These are phyloP conservation scores for Populus hybrid DNA, from an alignment of 441 rosid genomes.

Conservation along the genomic window DNA sequence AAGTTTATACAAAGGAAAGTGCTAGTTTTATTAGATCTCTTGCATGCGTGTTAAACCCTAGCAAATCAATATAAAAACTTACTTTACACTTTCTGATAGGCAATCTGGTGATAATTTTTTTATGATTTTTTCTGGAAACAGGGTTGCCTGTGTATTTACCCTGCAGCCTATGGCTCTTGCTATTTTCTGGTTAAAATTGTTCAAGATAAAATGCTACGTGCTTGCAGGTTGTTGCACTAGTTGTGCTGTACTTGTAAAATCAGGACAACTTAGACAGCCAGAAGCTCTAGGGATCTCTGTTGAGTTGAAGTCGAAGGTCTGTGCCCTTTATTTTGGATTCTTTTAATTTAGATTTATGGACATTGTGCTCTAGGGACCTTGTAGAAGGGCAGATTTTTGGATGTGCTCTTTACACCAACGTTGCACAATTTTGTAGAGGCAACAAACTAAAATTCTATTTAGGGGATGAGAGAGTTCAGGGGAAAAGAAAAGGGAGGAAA, in stretches of 20 bases:
- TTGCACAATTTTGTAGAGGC: too few relatives aligned
- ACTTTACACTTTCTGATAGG: background rate
- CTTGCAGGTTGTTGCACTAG: slow-evolving; percentile 91
- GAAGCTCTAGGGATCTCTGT: slow-evolving; percentile 97
- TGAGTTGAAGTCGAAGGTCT: slow-evolving; percentile 24
- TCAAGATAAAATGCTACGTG: slow-evolving; percentile 11
- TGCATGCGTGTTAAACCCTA: background rate
- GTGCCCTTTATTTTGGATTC: slow-evolving; percentile 6
- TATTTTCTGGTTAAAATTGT: slow-evolving; percentile 3
- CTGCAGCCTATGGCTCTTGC: background rate
- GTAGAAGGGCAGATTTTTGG: too few relatives aligned
- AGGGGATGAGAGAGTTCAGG: too few relatives aligned
- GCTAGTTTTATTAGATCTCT: background rate
- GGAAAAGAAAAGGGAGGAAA: too few relatives aligned
- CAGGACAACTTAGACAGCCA: slow-evolving; percentile 82
- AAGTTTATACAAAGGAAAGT: background rate
- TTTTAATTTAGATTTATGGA: too few relatives aligned
- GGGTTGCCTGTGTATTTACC: background rate
- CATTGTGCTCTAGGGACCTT: too few relatives aligned
- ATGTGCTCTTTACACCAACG: too few relatives aligned
- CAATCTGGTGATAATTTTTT: background rate
- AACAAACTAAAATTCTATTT: too few relatives aligned
- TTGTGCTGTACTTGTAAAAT: slow-evolving; percentile 86
- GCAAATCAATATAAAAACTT: background rate
- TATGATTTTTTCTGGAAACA: background rate